Evolutionary conservation across 768 basidiomycete species (phyloP), one percentile per base, ranked within the genome.

Genomic region (Pleurotus tuoliensis): DNA sequence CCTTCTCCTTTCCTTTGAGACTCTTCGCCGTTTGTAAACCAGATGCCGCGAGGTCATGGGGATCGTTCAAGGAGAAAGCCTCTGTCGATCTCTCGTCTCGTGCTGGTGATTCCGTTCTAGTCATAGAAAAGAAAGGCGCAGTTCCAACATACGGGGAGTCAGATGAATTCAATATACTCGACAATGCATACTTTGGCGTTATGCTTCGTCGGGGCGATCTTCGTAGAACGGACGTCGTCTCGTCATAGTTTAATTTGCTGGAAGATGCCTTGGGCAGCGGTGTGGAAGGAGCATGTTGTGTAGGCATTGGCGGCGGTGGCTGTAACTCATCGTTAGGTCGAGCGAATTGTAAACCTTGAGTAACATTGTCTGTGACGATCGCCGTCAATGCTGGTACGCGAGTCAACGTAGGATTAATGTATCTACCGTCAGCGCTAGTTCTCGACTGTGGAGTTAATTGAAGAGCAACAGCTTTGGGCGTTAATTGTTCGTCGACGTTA

Each of bases 131-230:
- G 7, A 34, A 34, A 34, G 1, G 30, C 30, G 30, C 30, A 9
- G 30, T 34, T 34, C 30, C 30, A 34, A 9, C 30, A 34, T 34
- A 8, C 30, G 30, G 8, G 11, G 30, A 34, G 30, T 34, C 30
- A 34, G 11, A 34, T 34, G 30, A 11, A 34, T 34, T 11, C 11
- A 34, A 11, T 34, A 34, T 34, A 34, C 9, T 11, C 30, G 30
- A 9, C 11, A 11, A 9, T 34, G 11, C 8, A 11, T 27, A 5
- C 16, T n/a, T 16, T 9, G 18, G 38, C 22, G 58, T 54, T 39
- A 57, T 39, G 22, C 51, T 30, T 18, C 50, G 61, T 18, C 61
- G 61, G 13, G 62, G 63, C 11, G 62, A 63, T 22, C 41, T 45
- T 27, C 56, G 59, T 7, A 51, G 27, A 47, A 6, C 46, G 13